Percentiles rank a stretch among this genome's conserved stretches.
Conservation (phyloP, 352 stramenopile species). For the Phytophthora pistaciae region DNA sequence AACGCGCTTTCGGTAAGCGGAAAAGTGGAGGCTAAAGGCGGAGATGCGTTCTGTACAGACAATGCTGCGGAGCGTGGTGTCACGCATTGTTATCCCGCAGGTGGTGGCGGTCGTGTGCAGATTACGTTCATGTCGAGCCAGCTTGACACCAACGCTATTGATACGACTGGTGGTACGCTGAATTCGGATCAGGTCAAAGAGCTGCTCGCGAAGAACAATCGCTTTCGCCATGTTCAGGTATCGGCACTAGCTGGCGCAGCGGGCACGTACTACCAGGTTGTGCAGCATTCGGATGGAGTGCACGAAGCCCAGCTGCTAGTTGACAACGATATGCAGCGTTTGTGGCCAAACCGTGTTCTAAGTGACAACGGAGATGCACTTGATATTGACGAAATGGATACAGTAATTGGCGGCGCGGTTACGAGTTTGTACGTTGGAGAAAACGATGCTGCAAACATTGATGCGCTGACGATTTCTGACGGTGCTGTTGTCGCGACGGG, state of each 20-base stretch:
- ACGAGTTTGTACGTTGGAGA: conserved; percentile 51
- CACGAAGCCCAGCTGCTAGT: conserved; percentile 58
- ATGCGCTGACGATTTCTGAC: conserved; percentile 52
- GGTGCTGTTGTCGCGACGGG: conserved; percentile 58
- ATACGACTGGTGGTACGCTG: conserved; percentile 62
- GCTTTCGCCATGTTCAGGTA: conserved; percentile 49
- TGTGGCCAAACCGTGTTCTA: conserved; percentile 40
- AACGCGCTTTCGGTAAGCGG: conserved; percentile 58
- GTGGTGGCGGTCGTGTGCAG: conserved; percentile 72
- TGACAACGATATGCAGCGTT: conserved; percentile 44
- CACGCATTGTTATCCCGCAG: conserved; percentile 61
- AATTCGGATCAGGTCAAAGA: conserved; percentile 24
- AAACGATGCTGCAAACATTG: conserved; percentile 31
- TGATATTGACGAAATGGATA: conserved; percentile 35
- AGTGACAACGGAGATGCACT: conserved; percentile 31
- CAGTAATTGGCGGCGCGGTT: conserved; percentile 52
- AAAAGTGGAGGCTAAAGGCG: conserved; percentile 56
- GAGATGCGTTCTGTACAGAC: conserved; percentile 55
- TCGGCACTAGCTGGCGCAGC: conserved; percentile 57
- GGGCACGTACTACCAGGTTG: conserved; percentile 74
- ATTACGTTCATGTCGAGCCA: conserved; percentile 78
- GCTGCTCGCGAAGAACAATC: conserved; percentile 33
- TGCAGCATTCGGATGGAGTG: conserved; percentile 55
- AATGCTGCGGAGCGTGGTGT: conserved; percentile 33
- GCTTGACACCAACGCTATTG: conserved; percentile 57